Base-by-base conservation (phyloP, 352 stramenopile species). In the Globisporangium abappressorium region DNA sequence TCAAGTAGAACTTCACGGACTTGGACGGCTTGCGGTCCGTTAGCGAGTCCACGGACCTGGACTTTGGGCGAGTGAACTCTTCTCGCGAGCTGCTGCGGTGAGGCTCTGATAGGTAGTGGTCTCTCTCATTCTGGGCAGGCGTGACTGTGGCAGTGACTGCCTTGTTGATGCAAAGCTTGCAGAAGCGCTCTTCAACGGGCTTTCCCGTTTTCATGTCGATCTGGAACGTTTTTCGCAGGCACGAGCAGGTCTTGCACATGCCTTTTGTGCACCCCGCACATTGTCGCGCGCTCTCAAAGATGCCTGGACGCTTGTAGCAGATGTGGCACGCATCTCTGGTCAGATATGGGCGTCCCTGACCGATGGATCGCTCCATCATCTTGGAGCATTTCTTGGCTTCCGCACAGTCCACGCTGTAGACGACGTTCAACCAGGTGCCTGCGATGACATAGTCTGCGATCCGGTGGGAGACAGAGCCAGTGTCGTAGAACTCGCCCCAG, bases 201-300 rank as follows among this genome's bases (percentile, higher is more conserved):
- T 58, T 56, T 1, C 49, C 15, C 12, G 33, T 68, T 30, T 30
- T 18, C n/a, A 64, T 53, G 33, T 68, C 63, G 36, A 64, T 24
- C n/a, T 68, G 34, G 6, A 68, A 68, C 3, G 30, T 65, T n/a
- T 28, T 24, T 1, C 55, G 63, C 7, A 33, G 18, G 22, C 51
- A 51, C 36, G 51, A 62, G 64, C 77, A 84, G 30, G 70, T 57
- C 61, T 70, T 74, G 63, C 77, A 84, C 18, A 79, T 69, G 24
- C 57, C 73, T 72, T 84, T 22, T 1, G 69, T 66, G 34, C 76
- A 83, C 11, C 68, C 74, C 33, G 69, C 58, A 41, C 76, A 83
- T 18, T 64, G 64, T 0, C 62, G 65, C 20, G 74, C 64, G 14
- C 47, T 76, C 8, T 62, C 61, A n/a, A 83, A 60, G 47, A 75